phyloP scores from a whole-genome alignment of 306 rosid genomes.

The Lathyrus tuberosus region DNA sequence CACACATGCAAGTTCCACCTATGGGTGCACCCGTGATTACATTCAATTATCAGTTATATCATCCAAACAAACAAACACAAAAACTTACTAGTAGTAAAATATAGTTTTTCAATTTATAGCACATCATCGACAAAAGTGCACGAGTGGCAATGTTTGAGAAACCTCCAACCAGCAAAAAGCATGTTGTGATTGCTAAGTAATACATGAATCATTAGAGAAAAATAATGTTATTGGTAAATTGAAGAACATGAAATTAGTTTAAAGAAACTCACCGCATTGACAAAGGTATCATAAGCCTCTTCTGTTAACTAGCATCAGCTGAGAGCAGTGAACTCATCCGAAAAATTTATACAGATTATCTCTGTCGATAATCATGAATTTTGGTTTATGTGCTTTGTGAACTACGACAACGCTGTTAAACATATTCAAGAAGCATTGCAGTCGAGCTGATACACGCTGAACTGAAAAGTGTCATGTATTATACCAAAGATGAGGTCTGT shows the following conservation, averaged over 20 bases:
- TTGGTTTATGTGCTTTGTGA: conserved; percentile 95
- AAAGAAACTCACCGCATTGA: no score
- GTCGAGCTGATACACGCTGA: conserved; percentile 45
- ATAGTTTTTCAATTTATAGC: no score
- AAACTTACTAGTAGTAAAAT: background rate
- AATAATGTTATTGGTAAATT: no score
- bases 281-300: no score
- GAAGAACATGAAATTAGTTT: no score
- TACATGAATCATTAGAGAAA: no score
- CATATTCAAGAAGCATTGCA: conserved; percentile 67
- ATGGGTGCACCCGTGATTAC: no score
- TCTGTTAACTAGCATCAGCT: no score
- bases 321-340: conserved; percentile 74
- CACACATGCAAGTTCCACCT: background rate
- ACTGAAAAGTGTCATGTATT: conserved; percentile 29
- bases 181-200: no score
- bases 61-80: background rate
- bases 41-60: background rate
- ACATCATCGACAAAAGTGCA: no score
- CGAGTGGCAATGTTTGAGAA: no score
- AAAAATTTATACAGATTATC: conserved; percentile 76
- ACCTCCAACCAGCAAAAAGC: no score
- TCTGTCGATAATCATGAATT: conserved; percentile 96
- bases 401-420: conserved; percentile 85
- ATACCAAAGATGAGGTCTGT: conserved; percentile 33